phyloP scores from a whole-genome alignment of 2,329 filamentous ascomycete genomes.

The Trichoderma harzianum region DNA sequence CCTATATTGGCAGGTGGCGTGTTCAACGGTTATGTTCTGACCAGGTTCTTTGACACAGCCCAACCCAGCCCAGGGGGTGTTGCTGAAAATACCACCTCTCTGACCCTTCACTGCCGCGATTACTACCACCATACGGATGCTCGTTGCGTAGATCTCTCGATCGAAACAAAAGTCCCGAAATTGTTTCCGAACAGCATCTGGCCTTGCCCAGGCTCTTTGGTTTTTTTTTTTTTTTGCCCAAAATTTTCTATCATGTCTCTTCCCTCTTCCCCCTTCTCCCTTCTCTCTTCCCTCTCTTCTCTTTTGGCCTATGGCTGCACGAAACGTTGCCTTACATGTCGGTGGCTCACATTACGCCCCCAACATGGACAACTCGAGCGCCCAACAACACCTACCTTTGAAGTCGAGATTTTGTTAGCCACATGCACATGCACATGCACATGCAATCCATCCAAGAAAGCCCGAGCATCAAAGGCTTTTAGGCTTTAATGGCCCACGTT shows the following conservation, averaged over 20 bases:
- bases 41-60: neutral
- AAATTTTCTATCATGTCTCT: no score
- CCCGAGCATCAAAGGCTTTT: neutral
- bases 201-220: neutral
- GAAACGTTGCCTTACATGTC: neutral
- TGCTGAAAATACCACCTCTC: neutral
- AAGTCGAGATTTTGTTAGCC: neutral
- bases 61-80: neutral
- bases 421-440: neutral
- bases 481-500: neutral
- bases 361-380: neutral
- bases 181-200: neutral
- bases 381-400: neutral
- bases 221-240: neutral
- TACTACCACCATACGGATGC: neutral
- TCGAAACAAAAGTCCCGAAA: neutral
- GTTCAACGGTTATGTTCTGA: neutral
- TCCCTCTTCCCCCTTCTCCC: neutral
- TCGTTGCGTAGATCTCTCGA: neutral
- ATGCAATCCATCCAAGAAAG: neutral
- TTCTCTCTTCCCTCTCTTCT: neutral
- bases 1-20: neutral
- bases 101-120: neutral
- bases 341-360: neutral
- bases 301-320: neutral